Evolutionary conservation across 179 eudicot genomes (phyloP), one percentile per base, ranked within the genome.

Genomic region (Nepenthes alata): DNA sequence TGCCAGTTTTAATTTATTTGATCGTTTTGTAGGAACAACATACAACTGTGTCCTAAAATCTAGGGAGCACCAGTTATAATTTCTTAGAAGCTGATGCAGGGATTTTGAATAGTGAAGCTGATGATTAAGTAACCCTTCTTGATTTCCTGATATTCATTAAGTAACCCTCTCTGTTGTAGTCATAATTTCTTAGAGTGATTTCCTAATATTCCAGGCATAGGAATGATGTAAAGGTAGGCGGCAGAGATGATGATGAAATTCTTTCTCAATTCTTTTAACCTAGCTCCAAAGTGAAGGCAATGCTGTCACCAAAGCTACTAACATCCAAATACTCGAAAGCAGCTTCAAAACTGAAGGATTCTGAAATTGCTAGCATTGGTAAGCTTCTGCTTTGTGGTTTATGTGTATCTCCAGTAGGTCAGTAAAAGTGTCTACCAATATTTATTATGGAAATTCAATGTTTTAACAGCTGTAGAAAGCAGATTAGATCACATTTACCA

Each of bases 231-330:
- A 82, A 79, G 41, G 51, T 75, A 73, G 79, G 66, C 53, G 67
- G 64, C 84, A 89, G 85, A 89, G 95, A 93, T 83, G 90, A 89
- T 80, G 95, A 93, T 62, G 94, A 90, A 71, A 93, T 83, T 71
- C 79, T 73, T 71, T 83, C 78, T 71, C 77, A 75, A 57, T 79
- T 70, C 67, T 74, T 80, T 65, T 78, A 74, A 58, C 74, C 63
- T 61, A 78, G 77, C 59, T 65, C 78, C 72, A 79, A 72, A 70
- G 59, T 62, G 58, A 85, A 82, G 84, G 78, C 78, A 66, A 72
- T 61, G 37, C 70, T 81, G 73, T 77, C 84, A 41, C 81, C 78
- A 34, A 85, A 82, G 74, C 65, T 86, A 64, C 51, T 82, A 76
- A 58, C 90, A 3, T 85, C 97, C 53, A 85, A 77, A 72, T 83